phyloP scores from a whole-genome alignment of 208 protist genomes.

The Leishmania lainsoni region DNA sequence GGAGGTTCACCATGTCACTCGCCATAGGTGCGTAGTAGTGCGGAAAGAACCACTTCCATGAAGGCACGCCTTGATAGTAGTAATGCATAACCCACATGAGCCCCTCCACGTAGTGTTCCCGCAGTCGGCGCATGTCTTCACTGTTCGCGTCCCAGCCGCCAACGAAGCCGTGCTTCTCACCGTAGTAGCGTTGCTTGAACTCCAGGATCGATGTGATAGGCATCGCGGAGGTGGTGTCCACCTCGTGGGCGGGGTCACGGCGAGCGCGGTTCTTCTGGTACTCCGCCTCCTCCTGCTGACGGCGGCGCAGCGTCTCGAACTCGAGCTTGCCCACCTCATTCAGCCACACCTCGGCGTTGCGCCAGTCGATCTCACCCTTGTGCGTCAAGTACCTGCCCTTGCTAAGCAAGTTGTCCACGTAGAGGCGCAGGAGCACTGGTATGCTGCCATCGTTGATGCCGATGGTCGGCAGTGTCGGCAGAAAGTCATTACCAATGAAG shows the following conservation, averaged over 20 bases:
- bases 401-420: slow-evolving; percentile 72
- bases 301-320: slow-evolving; percentile 65
- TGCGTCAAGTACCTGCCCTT: slow-evolving; percentile 79
- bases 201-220: slow-evolving; percentile 62
- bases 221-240: slow-evolving; percentile 28
- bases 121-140: slow-evolving; percentile 67
- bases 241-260: slow-evolving; percentile 71
- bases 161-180: slow-evolving; percentile 84
- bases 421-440: slow-evolving; percentile 84
- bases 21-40: slow-evolving; percentile 94
- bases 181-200: slow-evolving; percentile 89
- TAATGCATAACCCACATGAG: slow-evolving; percentile 89
- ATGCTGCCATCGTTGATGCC: slow-evolving; percentile 96
- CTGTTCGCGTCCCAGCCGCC: slow-evolving; percentile 70
- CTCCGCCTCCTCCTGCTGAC: slow-evolving; percentile 79
- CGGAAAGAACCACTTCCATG: slow-evolving; percentile 94
- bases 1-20: slow-evolving; percentile 87
- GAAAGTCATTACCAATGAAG: slow-evolving; percentile 99
- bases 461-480: slow-evolving; percentile 95
- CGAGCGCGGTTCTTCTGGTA: slow-evolving; percentile 67
- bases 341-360: slow-evolving; percentile 71
- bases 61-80: slow-evolving; percentile 88
- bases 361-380: slow-evolving; percentile 78
- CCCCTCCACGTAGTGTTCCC: slow-evolving; percentile 87
- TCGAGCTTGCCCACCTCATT: slow-evolving; percentile 75